Base-by-base conservation (phyloP, 1,139 yeast genomes). In the Pichia norvegensis region DNA sequence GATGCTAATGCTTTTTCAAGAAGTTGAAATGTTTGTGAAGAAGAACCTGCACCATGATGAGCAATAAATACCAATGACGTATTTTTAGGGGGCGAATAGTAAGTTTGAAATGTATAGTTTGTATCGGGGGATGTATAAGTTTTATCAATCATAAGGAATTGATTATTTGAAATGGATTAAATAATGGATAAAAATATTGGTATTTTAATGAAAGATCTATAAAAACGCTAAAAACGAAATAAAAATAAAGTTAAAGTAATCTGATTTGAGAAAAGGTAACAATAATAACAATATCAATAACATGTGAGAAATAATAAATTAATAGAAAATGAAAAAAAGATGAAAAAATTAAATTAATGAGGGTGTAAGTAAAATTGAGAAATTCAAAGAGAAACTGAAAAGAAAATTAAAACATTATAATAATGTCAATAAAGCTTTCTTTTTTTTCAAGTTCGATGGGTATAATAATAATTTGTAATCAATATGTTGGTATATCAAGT, bases 11-110 rank as follows among this genome's bases (percentile, higher is more conserved):
- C 16, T 44, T 76, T 44, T 14, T 66, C 58, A 31, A 83, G 60
- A 33, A 66, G 64, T 0, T 86, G 86, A 68, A 85, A 92, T 1
- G 96, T 73, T 66, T 86, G 68, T 0, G 84, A 87, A 3, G 86
- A 78, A 1, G 97, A 88, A 1, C 97, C 98, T 1, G 97, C 97
- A 5, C 99, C 99, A 62, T 92, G 99, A 52, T 86, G 94, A 53
- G 81, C 79, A 2, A 90, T 67, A 54, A 85, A 78, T 1, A 87
- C 59, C 0, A 94, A 82, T 0, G 74, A 68, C 9, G 46, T 11
- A 5, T 45, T 37, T 16, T n/a, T 29, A 0, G 95, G 92, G 0
- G 78, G 70, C 14, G 69, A 67, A 55, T 70, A 84, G 60, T 81
- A 85, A 0, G 81, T 76, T 49, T 79, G 77, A 61, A 86, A 77